Evolutionary conservation across 2,329 filamentous ascomycete genomes (phyloP).

Genomic region (Trichoderma citrinoviride): DNA sequence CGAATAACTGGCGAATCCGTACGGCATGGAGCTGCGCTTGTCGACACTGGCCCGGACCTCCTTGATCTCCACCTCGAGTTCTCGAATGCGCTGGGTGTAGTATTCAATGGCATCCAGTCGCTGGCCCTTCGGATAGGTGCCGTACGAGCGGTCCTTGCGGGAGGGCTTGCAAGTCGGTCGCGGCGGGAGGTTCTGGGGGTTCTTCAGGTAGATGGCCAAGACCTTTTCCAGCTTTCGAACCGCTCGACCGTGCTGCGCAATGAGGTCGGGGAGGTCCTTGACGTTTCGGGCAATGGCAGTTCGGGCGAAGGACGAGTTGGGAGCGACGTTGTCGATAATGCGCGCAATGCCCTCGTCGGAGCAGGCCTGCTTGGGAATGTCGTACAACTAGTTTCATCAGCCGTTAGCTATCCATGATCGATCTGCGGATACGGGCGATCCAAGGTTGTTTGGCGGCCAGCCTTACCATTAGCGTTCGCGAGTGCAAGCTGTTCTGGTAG

Average conservation of each 20-base stretch:
- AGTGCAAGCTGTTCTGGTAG: conserved; percentile 83
- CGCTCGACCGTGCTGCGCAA: conserved; percentile 75
- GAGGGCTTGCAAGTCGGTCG: conserved; percentile 77
- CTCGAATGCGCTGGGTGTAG: conserved; percentile 77
- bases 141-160: conserved; percentile 71
- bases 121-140: conserved; percentile 61
- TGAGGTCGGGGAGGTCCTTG: conserved; percentile 80
- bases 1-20: conserved; percentile 92
- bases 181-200: conserved; percentile 75
- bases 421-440: conserved; percentile 22
- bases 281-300: conserved; percentile 88
- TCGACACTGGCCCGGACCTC: conserved; percentile 79
- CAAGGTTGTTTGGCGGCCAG: too few species aligned
- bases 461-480: conserved; percentile 65
- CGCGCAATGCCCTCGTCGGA: conserved; percentile 85
- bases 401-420: conserved; percentile 17
- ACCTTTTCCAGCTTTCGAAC: conserved; percentile 81
- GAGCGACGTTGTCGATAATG: conserved; percentile 76
- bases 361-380: conserved; percentile 73
- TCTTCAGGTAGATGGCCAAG: conserved; percentile 85
- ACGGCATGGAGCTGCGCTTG: conserved; percentile 82
- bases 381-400: conserved; percentile 57
- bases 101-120: conserved; percentile 96
- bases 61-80: conserved; percentile 80
- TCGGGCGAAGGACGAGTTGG: conserved; percentile 73